Evolutionary conservation across 345 rosid genomes (phyloP).

Genomic region (Populus deltoides): DNA sequence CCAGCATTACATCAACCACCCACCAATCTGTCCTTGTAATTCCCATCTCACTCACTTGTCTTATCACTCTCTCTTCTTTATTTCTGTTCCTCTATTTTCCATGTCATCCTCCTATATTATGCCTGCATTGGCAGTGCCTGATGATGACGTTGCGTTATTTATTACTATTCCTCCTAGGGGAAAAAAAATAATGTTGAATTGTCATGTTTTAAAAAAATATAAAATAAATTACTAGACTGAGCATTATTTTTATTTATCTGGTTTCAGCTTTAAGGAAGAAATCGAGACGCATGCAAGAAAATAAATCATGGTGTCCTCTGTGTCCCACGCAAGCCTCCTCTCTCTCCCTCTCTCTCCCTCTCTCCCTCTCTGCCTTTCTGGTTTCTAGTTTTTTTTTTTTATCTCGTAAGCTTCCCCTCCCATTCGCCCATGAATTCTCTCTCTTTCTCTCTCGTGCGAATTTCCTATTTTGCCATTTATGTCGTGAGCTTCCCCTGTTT

Average conservation of each 20-base stretch:
- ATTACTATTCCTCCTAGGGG: neutral
- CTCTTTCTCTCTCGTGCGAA: neutral
- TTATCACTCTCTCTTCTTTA: slow-evolving; percentile 12
- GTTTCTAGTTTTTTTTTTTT: slow-evolving; percentile 24
- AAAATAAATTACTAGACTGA: neutral
- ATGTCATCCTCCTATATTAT: neutral
- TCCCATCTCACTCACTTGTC: slow-evolving; percentile 16
- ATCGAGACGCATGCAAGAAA: slow-evolving; percentile 79
- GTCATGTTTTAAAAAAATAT: no score
- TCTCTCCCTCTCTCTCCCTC: slow-evolving; percentile 14
- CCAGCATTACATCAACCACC: slow-evolving; percentile 30
- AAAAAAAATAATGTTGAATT: neutral
- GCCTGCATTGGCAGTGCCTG: neutral
- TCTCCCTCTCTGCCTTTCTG: slow-evolving; percentile 35
- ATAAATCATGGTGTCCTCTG: slow-evolving; percentile 70
- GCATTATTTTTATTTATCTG: neutral
- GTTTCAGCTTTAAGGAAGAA: slow-evolving; percentile 41
- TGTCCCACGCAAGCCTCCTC: slow-evolving; percentile 47
- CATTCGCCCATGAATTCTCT: neutral
- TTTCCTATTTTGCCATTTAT: neutral
- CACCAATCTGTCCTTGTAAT: neutral
- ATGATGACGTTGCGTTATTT: neutral
- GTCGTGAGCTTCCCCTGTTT: neutral
- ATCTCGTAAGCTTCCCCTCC: no score
- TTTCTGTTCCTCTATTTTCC: neutral